phyloP scores from a whole-genome alignment of 2,329 filamentous ascomycete genomes.

The Orbilia blumenaviensis region DNA sequence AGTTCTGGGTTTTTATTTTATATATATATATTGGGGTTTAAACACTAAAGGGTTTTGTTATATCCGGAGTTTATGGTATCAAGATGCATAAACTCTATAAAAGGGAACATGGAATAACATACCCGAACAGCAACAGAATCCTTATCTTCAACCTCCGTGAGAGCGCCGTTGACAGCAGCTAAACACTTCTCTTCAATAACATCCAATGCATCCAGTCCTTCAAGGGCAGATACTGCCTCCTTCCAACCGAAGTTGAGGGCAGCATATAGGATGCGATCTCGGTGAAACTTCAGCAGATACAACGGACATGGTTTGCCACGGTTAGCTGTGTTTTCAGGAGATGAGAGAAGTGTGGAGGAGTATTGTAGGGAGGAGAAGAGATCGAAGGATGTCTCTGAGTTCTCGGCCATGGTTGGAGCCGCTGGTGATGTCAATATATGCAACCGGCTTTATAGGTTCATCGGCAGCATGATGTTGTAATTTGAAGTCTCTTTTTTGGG shows the following conservation, averaged over 20 bases:
- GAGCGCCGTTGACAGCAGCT: not conserved
- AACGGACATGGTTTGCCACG: constrained; percentile 68
- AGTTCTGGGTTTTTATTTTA: not conserved
- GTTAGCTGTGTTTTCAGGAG: constrained; percentile 30
- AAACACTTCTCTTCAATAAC: constrained; percentile 4
- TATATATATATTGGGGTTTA: not conserved
- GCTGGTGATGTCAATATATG: not conserved
- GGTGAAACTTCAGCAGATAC: constrained; percentile 82
- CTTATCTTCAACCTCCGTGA: not conserved
- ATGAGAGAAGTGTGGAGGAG: constrained; percentile 67
- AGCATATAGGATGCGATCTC: constrained; percentile 76
- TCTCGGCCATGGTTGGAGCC: not conserved
- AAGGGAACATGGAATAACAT: not conserved
- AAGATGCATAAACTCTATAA: not conserved
- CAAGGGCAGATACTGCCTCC: constrained; percentile 64
- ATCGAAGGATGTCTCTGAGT: constrained; percentile 63
- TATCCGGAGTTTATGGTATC: too few relatives aligned
- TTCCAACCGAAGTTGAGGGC: constrained; percentile 69
- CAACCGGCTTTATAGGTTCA: too few relatives aligned
- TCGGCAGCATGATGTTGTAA: too few relatives aligned
- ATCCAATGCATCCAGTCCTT: constrained; percentile 64
- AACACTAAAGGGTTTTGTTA: too few relatives aligned
- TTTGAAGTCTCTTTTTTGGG: too few relatives aligned
- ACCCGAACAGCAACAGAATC: constrained; percentile 8
- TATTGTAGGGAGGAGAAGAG: constrained; percentile 78